A percentile compares a stretch with the other conserved stretches of the same genome.
These are phyloP conservation scores for Fusarium globosum DNA, from an alignment of 2,329 filamentous ascomycete species.

Conservation along the genomic window DNA sequence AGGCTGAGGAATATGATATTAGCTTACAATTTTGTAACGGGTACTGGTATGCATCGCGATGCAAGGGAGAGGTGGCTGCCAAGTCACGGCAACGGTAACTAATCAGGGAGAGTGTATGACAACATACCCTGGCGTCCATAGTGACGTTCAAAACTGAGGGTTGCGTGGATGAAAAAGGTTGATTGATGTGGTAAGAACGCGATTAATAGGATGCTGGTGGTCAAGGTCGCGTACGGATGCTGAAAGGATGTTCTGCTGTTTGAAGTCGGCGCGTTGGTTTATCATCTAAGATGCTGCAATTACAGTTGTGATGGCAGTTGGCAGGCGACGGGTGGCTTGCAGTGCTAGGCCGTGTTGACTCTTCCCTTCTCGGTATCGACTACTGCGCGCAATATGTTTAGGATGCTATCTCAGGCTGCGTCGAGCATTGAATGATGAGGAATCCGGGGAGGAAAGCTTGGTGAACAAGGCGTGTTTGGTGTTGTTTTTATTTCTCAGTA, in stretches of 20 bases:
- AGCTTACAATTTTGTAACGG: conserved; percentile 21
- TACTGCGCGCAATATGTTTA: conserved; percentile 20
- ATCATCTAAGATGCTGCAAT: conserved; percentile 35
- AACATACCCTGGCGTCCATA: conserved; percentile 53
- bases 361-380: conserved; percentile 11
- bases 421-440: background rate
- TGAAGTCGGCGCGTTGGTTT: conserved; percentile 29
- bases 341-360: background rate
- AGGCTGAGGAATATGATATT: conserved; percentile 48
- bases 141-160: conserved; percentile 32
- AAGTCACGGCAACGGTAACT: background rate
- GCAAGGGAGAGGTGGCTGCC: conserved; percentile 32
- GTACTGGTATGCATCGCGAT: conserved; percentile 12
- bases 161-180: conserved; percentile 24
- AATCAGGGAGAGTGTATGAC: conserved; percentile 19
- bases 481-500: conserved; percentile 30
- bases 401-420: background rate
- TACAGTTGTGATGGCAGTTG: conserved; percentile 14
- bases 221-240: conserved; percentile 22
- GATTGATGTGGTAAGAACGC: conserved; percentile 38
- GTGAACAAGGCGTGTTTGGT: conserved; percentile 27
- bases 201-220: conserved; percentile 20
- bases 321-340: conserved; percentile 16
- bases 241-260: conserved; percentile 26
- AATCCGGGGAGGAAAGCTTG: conserved; percentile 6